Conservation (phyloP, 257 asterid species). For the Forsythia suspensa region DNA sequence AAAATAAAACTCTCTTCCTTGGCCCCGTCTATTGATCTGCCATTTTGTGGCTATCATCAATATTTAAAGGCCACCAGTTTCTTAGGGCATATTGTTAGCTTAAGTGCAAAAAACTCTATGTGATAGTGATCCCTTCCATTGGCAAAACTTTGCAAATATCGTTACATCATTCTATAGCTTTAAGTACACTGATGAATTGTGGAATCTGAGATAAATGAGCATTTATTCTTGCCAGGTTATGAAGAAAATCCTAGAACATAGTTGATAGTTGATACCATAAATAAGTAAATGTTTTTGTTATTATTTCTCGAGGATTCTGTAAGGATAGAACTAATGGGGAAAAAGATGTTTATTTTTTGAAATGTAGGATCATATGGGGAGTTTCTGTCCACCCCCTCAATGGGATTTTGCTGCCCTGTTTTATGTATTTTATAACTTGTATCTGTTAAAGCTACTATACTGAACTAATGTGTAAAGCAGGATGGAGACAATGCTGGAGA, state of each 20-base stretch:
- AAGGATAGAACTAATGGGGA: not conserved
- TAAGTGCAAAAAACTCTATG: not conserved
- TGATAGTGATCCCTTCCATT: not conserved
- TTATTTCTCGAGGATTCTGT: not conserved
- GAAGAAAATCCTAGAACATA: not conserved
- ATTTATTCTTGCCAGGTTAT: not conserved
- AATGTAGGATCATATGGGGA: not conserved
- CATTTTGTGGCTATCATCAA: not conserved
- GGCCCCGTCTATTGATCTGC: not conserved
- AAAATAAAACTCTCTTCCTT: not conserved
- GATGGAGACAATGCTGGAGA: conserved; percentile 44
- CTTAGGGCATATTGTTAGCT: not conserved
- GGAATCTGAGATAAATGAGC: not conserved
- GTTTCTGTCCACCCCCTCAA: not conserved
- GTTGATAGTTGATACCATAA: not conserved
- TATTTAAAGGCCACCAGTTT: not conserved
- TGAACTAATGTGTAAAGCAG: conserved; percentile 38
- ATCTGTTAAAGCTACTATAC: not conserved
- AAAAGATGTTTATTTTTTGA: conserved; percentile 4
- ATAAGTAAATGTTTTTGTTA: not conserved
- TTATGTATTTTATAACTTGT: not conserved
- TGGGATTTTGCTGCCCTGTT: not conserved
- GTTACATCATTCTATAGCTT: not conserved
- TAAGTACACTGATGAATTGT: not conserved
- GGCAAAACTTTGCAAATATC: not conserved